Base-by-base conservation (phyloP, 192 early-diverging fungal species). In the Coemansia sp. region DNA sequence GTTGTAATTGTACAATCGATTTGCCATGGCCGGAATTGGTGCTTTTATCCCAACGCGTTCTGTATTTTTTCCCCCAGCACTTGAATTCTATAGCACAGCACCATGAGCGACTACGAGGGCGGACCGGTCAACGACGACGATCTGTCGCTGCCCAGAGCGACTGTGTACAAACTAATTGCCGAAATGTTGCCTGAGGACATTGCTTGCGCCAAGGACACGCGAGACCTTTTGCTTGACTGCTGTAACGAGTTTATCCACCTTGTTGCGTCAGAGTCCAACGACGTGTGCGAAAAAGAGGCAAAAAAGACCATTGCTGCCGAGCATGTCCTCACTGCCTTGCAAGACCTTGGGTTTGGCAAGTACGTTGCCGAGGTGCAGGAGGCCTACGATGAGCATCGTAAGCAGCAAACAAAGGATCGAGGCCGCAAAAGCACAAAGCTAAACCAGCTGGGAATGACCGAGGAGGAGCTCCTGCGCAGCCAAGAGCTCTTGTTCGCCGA, bases 241-340 rank as follows among this genome's bases (percentile, higher is more conserved):
- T 99, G 95, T 74, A 82, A 77, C 71, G 95, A 98, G 74, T 97
- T 98, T 63, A 95, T 98, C 39, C 95, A 98, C 46, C 74, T 98
- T 66, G 83, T 98, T 26, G 90, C 95, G 21, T 91, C 94, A 4
- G 88, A 95, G 72, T 93, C 97, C 10, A 99, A 95, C 72, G 94
- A 97, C 55, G 88, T 91, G 33, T 97, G 94, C 73, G 97, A 99
- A 72, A 95, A 95, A 63, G 95, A 95, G 58, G 77, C 86, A 4
- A 95, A 94, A 68, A 99, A 97, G 83, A 97, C 97, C 8, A 99
- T 99, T 62, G 88, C 93, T 0, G 94, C 94, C 10, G 97, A 99
- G 59, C 97, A 99, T 67, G 92, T 99, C 8, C 80, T 99, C 21
- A 60, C 85, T 1, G 92, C 97, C 7, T 81, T 99, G 41, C 85